Percentiles rank a stretch among this genome's conserved stretches.
Evolutionary conservation across 2,329 filamentous ascomycete genomes (phyloP).

Genomic region (Lachnellula subtilissima): DNA sequence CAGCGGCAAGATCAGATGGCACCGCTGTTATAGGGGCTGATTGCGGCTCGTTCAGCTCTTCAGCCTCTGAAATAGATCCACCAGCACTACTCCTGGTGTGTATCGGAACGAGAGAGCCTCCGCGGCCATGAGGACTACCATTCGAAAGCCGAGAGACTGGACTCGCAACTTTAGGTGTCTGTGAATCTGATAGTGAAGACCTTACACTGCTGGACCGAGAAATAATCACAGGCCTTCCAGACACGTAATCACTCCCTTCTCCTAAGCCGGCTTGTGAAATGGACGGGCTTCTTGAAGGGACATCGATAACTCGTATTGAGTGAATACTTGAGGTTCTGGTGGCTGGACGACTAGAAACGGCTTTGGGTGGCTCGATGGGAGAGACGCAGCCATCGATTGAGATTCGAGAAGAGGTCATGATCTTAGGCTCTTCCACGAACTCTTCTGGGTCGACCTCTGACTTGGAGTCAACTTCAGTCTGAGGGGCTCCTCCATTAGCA

Average conservation of each 20-base stretch:
- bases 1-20: slow-evolving; percentile 22
- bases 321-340: slow-evolving; percentile 28
- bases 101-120: slow-evolving; percentile 18
- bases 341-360: slow-evolving; percentile 22
- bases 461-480: slow-evolving; percentile 13
- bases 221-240: slow-evolving; percentile 11
- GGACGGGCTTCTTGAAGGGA: slow-evolving; percentile 23
- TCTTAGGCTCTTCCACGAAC: slow-evolving; percentile 30
- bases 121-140: slow-evolving; percentile 22
- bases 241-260: slow-evolving; percentile 16
- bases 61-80: slow-evolving; percentile 29
- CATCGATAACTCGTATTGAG: slow-evolving; percentile 32
- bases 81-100: slow-evolving; percentile 19
- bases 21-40: slow-evolving; percentile 15
- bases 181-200: slow-evolving; percentile 15
- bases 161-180: slow-evolving; percentile 21
- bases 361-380: slow-evolving; percentile 20
- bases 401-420: slow-evolving; percentile 33
- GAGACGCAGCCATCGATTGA: slow-evolving; percentile 27
- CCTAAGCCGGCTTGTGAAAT: slow-evolving; percentile 20
- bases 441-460: slow-evolving; percentile 23
- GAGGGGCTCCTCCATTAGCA: slow-evolving; percentile 19
- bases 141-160: slow-evolving; percentile 21
- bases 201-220: slow-evolving; percentile 24
- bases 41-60: slow-evolving; percentile 18